A percentile compares a stretch with the other conserved stretches of the same genome.
Conservation (phyloP, 2,329 filamentous ascomycete genomes). For the Tolypocladium pustulatum region DNA sequence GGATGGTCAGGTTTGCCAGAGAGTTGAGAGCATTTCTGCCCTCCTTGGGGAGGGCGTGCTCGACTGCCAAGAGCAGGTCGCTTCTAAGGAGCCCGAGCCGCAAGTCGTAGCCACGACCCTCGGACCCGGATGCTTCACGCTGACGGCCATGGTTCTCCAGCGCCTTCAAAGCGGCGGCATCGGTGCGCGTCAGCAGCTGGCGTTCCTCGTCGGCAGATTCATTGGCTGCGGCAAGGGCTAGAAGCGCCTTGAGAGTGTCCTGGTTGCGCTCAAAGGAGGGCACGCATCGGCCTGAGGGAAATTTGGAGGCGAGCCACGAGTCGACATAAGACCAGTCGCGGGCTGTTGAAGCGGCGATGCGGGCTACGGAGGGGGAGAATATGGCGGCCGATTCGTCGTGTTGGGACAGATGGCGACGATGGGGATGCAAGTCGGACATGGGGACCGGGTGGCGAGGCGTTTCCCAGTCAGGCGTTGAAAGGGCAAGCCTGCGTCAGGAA, state of each 20-base stretch:
- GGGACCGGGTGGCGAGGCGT: background rate
- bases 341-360: constrained; percentile 68
- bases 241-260: constrained; percentile 66
- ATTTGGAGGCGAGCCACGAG: constrained; percentile 67
- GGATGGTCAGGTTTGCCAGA: constrained; percentile 40
- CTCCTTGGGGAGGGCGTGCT: constrained; percentile 42
- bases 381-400: constrained; percentile 35
- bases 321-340: constrained; percentile 90
- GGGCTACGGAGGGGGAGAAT: constrained; percentile 58
- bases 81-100: constrained; percentile 10
- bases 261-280: constrained; percentile 79
- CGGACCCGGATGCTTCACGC: background rate
- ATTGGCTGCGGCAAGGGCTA: constrained; percentile 65
- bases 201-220: constrained; percentile 67
- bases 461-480: too few relatives aligned
- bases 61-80: constrained; percentile 41
- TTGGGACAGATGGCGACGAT: background rate
- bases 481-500: too few relatives aligned
- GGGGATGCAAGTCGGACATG: constrained; percentile 1
- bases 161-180: constrained; percentile 48
- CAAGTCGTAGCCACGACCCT: background rate
- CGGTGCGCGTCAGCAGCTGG: constrained; percentile 44
- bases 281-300: constrained; percentile 47
- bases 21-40: constrained; percentile 46
- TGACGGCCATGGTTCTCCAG: constrained; percentile 20